Conservation (phyloP, 2,329 filamentous ascomycete genomes). For the Verticillium nubilum region DNA sequence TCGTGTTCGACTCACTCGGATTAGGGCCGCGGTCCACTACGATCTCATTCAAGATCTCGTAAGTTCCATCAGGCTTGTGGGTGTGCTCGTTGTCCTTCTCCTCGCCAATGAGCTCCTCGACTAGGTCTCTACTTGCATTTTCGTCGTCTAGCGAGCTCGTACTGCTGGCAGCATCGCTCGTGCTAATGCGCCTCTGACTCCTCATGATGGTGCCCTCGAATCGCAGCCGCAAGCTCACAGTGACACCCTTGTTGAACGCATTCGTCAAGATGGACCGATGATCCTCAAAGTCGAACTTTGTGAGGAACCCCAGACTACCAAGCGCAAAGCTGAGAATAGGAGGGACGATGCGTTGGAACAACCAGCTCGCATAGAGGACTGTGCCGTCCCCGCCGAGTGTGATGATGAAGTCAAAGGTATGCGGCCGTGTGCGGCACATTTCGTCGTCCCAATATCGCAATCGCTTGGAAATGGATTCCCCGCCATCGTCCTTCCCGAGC, state of each 20-base stretch:
- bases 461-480: constrained; percentile 38
- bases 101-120: constrained; percentile 86
- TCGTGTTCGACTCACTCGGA: constrained; percentile 57
- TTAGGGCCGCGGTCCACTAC: constrained; percentile 93
- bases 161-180: constrained; percentile 13
- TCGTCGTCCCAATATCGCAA: constrained; percentile 79
- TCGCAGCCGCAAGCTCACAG: constrained; percentile 77
- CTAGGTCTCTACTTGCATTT: constrained; percentile 56
- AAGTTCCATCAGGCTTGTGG: constrained; percentile 76
- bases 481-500: constrained; percentile 25
- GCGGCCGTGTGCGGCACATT: constrained; percentile 71
- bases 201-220: constrained; percentile 96
- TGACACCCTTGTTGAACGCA: constrained; percentile 78
- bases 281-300: constrained; percentile 87
- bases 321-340: constrained; percentile 88
- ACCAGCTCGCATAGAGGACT: constrained; percentile 90
- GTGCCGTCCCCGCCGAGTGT: constrained; percentile 95
- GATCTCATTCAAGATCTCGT: constrained; percentile 94
- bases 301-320: constrained; percentile 89
- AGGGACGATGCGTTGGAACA: constrained; percentile 93
- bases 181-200: constrained; percentile 44
- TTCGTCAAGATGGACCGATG: constrained; percentile 63
- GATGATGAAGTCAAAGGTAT: constrained; percentile 89
- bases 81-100: constrained; percentile 80
- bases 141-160: constrained; percentile 31